Evolutionary conservation across 208 protist species (phyloP).

Genomic region (Baffinella frigidus): DNA sequence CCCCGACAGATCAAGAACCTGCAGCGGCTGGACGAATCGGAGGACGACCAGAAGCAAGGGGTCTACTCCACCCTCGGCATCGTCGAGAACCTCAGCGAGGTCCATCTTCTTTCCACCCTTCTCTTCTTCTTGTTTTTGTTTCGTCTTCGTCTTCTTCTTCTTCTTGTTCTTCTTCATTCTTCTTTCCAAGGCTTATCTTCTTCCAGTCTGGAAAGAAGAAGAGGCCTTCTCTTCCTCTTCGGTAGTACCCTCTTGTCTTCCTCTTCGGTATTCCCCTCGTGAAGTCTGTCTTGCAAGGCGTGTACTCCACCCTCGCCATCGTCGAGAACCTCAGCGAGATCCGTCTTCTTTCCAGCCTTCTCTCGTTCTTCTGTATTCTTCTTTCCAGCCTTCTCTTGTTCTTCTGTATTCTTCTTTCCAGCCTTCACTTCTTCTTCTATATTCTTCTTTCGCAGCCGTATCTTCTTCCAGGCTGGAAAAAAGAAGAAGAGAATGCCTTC

Average conservation of each 20-base stretch:
- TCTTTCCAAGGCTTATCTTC: too few species aligned
- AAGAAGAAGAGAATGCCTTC: too few species aligned
- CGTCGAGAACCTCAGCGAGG: slow-evolving; percentile 58
- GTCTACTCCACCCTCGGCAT: slow-evolving; percentile 20
- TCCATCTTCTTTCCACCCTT: background rate
- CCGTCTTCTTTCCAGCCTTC: background rate
- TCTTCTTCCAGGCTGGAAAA: too few species aligned
- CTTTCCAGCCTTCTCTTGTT: background rate
- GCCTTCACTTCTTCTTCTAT: background rate
- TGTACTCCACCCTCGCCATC: slow-evolving; percentile 31
- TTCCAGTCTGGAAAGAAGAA: too few species aligned
- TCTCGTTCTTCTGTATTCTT: background rate
- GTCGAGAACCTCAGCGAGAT: slow-evolving; percentile 59
- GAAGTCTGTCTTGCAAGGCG: too few species aligned
- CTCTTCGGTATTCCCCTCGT: too few species aligned
- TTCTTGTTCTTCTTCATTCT: background rate
- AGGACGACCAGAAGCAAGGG: slow-evolving; percentile 7
- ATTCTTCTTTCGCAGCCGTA: background rate
- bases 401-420: too few species aligned
- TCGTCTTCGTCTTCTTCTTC: background rate
- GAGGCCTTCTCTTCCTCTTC: too few species aligned
- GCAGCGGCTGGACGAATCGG: slow-evolving; percentile 5
- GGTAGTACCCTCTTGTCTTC: too few species aligned
- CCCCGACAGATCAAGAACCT: too few species aligned
- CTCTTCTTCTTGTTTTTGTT: background rate